Evolutionary conservation across 2,329 filamentous ascomycete genomes (phyloP), one percentile per base, ranked within the genome.

Genomic region (Botrytis fragariae): DNA sequence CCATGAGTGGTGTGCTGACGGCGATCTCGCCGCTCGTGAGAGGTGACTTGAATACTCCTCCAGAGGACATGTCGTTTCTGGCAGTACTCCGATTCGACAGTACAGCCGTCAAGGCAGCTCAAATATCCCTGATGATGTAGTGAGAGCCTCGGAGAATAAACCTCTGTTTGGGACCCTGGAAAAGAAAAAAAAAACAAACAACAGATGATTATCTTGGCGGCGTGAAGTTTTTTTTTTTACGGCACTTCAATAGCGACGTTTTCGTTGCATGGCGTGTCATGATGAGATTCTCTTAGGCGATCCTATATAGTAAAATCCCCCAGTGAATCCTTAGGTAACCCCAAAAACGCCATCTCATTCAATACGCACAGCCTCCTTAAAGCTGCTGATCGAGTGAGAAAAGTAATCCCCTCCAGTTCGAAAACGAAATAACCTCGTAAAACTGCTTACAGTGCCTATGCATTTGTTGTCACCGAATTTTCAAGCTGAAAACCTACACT

Each of bases 41-140:
- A 45, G 70, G 70, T 4, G 62, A 48, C 9, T 72, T 72, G 71
- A 61, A 72, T 16, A 72, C 29, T 44, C 71, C 71, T 69, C 71
- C 71, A 20, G 71, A 72, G 7, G 71, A 72, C 71, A 72, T 72
- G 16, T 45, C 67, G 62, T 35, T 22, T n/a, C n/a, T 68, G 48
- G 37, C 29, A 29, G 29, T 16, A 35, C n/a, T 61, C 62, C 51
- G 51, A 68, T 72, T 61, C 57, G 68, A 20, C 60, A 6, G 20
- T 42, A 25, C 14, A 32, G 7, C 18, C 9, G 16, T 32, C 12
- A 25, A 57, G 65, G 35, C 35, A 57, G 5, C 51, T 25, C 20
- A 39, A 62, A 16, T 29, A 68, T n/a, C 64, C 64, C 64, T 68
- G 45, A 54, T 68, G 18, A 39, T 57, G 16, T 57, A 20, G 16